phyloP scores from a whole-genome alignment of 345 rosid species.

The Murraya koenigii region DNA sequence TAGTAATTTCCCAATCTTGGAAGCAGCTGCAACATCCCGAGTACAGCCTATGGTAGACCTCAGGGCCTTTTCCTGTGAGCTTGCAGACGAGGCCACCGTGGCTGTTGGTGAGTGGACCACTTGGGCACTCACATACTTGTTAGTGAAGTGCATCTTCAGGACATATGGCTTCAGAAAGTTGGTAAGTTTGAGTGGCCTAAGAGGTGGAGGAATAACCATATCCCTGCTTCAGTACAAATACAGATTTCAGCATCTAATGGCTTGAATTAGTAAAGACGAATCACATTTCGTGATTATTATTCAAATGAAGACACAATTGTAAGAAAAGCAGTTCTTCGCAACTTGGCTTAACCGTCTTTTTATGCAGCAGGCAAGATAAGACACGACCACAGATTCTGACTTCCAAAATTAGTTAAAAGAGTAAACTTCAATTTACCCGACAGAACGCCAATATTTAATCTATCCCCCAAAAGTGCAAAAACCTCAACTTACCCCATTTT shows the following conservation, averaged over 20 bases:
- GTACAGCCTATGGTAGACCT: conserved; percentile 55
- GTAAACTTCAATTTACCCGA: no score
- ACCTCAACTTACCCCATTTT: no score
- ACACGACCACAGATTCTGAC: no score
- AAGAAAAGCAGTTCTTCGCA: no score
- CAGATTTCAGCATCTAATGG: background rate
- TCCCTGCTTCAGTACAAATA: no score
- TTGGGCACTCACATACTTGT: conserved; percentile 73
- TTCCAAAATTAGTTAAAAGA: no score
- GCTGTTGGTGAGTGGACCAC: conserved; percentile 80
- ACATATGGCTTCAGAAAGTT: conserved; percentile 72
- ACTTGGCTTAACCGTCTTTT: no score
- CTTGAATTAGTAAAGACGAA: background rate
- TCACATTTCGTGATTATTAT: no score
- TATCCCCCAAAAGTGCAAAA: no score
- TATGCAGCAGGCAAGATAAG: no score
- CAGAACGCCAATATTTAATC: no score
- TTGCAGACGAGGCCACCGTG: conserved; percentile 71
- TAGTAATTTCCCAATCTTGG: conserved; percentile 74
- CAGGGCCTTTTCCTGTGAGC: conserved; percentile 78
- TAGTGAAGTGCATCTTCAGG: conserved; percentile 73
- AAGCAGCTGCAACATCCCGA: conserved; percentile 80
- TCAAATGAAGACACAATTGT: no score
- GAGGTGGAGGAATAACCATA: conserved; percentile 70
- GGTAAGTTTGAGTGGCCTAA: conserved; percentile 54